These are phyloP conservation scores for Lactarius hengduanensis DNA, from an alignment of 768 basidiomycete species.

Conservation along the genomic window DNA sequence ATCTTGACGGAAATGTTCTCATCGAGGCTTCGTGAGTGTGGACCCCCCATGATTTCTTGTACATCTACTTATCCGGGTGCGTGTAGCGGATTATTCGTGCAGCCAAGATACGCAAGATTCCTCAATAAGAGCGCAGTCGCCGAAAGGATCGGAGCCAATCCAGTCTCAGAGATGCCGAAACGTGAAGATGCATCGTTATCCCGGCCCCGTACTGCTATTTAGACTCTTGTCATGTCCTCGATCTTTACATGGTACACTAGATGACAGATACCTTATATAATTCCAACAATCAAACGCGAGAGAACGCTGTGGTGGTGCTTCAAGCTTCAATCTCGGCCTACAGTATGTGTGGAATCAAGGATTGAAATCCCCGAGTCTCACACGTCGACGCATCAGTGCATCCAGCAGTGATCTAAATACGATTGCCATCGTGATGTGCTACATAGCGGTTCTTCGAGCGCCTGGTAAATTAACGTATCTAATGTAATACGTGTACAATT, in stretches of 20 bases:
- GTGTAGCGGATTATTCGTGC: slow-evolving; percentile 77
- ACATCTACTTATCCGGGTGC: slow-evolving; percentile 3
- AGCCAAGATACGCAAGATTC: slow-evolving; percentile 83
- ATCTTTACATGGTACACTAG: neutral
- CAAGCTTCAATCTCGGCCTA: neutral
- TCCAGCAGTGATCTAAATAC: neutral
- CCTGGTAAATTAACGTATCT: neutral
- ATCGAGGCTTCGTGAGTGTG: slow-evolving; percentile 77
- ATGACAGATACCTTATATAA: neutral
- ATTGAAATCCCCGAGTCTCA: neutral
- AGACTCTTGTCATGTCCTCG: neutral
- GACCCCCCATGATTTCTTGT: neutral
- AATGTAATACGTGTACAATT: neutral
- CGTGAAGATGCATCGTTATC: slow-evolving; percentile 14
- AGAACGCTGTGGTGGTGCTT: neutral
- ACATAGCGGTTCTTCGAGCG: neutral
- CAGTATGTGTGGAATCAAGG: neutral
- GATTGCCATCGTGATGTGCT: neutral
- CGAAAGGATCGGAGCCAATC: slow-evolving; percentile 64
- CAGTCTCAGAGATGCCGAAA: slow-evolving; percentile 25
- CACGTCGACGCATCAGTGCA: neutral
- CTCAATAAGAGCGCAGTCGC: slow-evolving; percentile 59
- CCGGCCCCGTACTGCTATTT: slow-evolving; percentile 2
- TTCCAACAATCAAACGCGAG: neutral
- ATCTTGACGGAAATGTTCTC: slow-evolving; percentile 74